These are phyloP conservation scores for Pistacia integerrima DNA, from an alignment of 345 rosid genomes.

Conservation along the genomic window DNA sequence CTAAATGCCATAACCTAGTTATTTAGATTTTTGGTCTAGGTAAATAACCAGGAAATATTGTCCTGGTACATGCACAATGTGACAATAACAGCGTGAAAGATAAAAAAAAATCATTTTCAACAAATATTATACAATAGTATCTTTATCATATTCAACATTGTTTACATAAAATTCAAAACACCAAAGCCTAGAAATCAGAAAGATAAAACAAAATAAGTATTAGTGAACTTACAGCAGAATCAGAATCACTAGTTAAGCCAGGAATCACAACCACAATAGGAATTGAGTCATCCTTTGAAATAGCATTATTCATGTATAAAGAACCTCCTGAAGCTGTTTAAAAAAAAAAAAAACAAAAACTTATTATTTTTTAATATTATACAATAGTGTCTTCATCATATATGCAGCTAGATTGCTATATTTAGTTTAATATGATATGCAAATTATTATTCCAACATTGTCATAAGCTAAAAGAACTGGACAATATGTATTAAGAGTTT, in stretches of 20 bases:
- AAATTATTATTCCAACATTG: not conserved
- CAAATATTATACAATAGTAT: not conserved
- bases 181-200: not conserved
- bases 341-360: constrained; percentile 7
- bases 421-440: not conserved
- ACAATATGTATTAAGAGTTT: not conserved
- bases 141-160: not conserved
- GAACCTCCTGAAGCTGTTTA: constrained; percentile 36
- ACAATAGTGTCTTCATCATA: too few relatives aligned
- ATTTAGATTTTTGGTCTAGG: not conserved
- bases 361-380: not conserved
- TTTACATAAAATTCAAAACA: not conserved
- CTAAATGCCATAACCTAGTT: not conserved
- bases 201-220: not conserved
- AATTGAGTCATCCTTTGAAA: constrained; percentile 47
- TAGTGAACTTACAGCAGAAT: constrained; percentile 53
- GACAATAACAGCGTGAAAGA: not conserved
- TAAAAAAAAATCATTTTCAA: not conserved
- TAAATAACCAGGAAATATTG: not conserved
- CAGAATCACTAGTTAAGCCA: constrained; percentile 75
- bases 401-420: not conserved
- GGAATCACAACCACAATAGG: constrained; percentile 68
- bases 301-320: constrained; percentile 26
- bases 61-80: not conserved
- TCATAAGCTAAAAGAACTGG: not conserved